Evolutionary conservation across 805 yeast species (phyloP), one percentile per base, ranked within the genome.

Genomic region (Kazachstania kunashirensis): DNA sequence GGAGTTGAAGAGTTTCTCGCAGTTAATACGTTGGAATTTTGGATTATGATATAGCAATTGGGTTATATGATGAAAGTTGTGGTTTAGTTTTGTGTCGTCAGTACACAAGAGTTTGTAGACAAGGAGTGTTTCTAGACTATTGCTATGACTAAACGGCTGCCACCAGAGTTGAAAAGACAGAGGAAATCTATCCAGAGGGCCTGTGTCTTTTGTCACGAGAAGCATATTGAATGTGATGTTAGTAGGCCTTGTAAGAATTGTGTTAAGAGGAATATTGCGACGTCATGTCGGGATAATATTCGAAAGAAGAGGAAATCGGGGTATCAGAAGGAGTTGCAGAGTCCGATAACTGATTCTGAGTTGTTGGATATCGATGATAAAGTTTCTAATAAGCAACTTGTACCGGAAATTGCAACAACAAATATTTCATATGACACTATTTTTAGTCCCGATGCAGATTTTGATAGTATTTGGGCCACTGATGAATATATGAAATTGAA

Each of bases 221-320:
- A 81, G 45, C 92, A 80, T 48, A 63, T 81, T 11, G 88, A 80
- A 47, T 81, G 89, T 54, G 82, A 80, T 42, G 41, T 40, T 10
- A 65, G 68, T 19, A 60, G 92, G 39, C 89, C 92, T 0, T 81
- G 89, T 48, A 68, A 68, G 44, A 81, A 81, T 52, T 81, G 92
- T 57, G 48, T 66, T 15, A 80, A 79, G 51, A 57, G 88, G 39
- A 73, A 74, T 16, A 53, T 74, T n/a, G 69, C 62, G 2, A 70
- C 65, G 37, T 48, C 63, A 10, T 81, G 92, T 53, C 62, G 59
- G 25, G 83, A 79, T 51, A 71, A 36, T 15, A 19, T 29, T 5
- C 26, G 31, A 10, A 42, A 32, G 29, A 37, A 37, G 28, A 25
- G 28, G 6, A 32, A 36, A 25, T 11, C 21, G 24, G 24, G 21